Base-by-base conservation (phyloP, 78 protist species). In the Tieghemostelium lacteum region DNA sequence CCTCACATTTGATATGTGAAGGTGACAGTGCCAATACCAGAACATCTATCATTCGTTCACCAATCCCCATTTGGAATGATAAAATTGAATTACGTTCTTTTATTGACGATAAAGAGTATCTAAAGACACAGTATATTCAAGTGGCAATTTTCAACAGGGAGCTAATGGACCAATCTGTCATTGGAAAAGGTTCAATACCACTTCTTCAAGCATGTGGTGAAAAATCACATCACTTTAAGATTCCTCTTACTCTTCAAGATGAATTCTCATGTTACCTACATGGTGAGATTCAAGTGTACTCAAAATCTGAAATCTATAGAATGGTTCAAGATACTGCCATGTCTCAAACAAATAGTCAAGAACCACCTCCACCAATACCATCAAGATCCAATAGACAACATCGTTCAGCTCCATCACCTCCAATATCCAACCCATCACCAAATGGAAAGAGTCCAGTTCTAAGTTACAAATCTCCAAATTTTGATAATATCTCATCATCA, bases 51-150 rank as follows among this genome's bases (percentile, higher is more conserved):
- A 6, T 45, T 14, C 6, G 10, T 14, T 50, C 91, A 12, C 31
- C 73, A 39, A 31, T 33, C 17, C 70, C 86, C 33, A 31, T 34
- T 28, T 83, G 91, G 91, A 31, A 14, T 17, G 91, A 83, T 19
- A 58, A 45, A n/a, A 57, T 83, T 2, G 91, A 83, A 36, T 2
- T 83, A 16, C 52, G 60, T 45, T 83, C 91, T 20, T 83, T 83
- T n/a, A 83, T 83, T 28, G 91, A 83, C 42, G 91, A 83, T 60
- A 83, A 83, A 45, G 91, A 83, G 28, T 83, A 83, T 26, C 54
- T 83, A 31, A 83, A 83, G 36, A 83, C 76, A 17, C 91, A 83
- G 58, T 83, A 39, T 36, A 70, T 83, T 29, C 91, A 83, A 58
- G 78, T 83, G 3, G 91, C 91, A 0, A 19, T 83, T 16, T 39